These are phyloP conservation scores for Malus hybrid DNA, from an alignment of 331 rosid species.

Conservation along the genomic window DNA sequence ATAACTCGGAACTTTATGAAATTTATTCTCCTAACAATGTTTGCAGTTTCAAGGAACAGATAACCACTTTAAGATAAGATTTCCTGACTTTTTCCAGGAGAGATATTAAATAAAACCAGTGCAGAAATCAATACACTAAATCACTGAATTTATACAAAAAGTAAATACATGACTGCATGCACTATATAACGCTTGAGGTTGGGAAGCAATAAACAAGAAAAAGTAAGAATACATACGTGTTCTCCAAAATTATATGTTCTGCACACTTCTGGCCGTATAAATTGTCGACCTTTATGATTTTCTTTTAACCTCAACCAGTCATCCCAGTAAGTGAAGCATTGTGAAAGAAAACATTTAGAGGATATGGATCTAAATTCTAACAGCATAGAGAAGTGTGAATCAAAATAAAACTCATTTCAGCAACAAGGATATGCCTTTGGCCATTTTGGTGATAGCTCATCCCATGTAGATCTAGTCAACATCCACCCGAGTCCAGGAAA, in stretches of 20 bases:
- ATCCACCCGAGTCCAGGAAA: conserved; percentile 99
- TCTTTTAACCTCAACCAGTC: conserved; percentile 91
- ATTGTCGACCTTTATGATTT: conserved; percentile 81
- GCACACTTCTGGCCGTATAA: conserved; percentile 95
- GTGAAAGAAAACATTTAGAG: conserved; percentile 59
- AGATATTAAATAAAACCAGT: neutral
- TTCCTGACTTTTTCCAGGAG: neutral
- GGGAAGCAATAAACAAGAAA: neutral
- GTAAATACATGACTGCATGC: neutral
- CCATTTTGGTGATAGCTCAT: conserved; percentile 97
- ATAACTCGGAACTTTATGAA: neutral
- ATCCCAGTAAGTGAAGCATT: conserved; percentile 84
- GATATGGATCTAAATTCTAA: conserved; percentile 1
- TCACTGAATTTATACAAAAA: neutral
- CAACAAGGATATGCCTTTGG: conserved; percentile 95
- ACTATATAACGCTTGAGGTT: neutral
- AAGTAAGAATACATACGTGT: conserved; percentile 53
- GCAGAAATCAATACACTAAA: neutral
- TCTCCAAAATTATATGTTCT: conserved; percentile 94
- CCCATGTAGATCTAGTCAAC: conserved; percentile 80
- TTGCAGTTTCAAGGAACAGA: neutral
- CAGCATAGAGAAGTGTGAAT: neutral
- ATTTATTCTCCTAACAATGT: neutral
- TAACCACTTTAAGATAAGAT: neutral
- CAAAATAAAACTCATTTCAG: conserved; percentile 12